These are phyloP conservation scores for Vaccinium vitisidaea DNA, from an alignment of 148 eudicot genomes.

Conservation along the genomic window DNA sequence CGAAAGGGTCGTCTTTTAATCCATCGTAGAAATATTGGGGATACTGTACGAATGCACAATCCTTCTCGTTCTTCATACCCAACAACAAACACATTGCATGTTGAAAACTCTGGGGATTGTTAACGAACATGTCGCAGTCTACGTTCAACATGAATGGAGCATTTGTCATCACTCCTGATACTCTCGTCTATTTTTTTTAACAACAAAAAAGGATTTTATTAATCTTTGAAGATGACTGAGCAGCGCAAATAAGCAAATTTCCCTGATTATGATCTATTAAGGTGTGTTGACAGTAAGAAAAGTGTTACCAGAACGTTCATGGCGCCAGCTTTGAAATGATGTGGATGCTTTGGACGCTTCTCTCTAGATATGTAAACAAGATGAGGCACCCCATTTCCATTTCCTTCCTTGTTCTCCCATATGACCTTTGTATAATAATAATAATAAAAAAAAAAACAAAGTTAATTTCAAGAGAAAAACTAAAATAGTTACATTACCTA, in stretches of 20 bases:
- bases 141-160: conserved; percentile 40
- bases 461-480: not conserved
- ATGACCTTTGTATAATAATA: conserved; percentile 20
- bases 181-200: conserved; percentile 22
- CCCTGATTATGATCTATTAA: no score
- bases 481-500: no score
- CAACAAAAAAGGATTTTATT: no score
- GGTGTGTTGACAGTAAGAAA: not conserved
- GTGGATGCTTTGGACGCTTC: conserved; percentile 32
- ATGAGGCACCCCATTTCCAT: conserved; percentile 18
- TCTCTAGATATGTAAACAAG: conserved; percentile 34
- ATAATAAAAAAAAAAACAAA: not conserved
- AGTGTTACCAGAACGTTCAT: conserved; percentile 37
- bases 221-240: no score
- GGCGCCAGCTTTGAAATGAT: conserved; percentile 46
- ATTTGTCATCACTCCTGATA: conserved; percentile 47
- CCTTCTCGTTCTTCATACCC: conserved; percentile 22
- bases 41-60: conserved; percentile 29
- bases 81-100: conserved; percentile 34
- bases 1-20: conserved; percentile 37
- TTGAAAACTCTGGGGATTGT: conserved; percentile 28
- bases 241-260: no score
- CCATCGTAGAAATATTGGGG: conserved; percentile 36
- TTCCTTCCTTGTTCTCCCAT: conserved; percentile 22
- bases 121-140: conserved; percentile 41